A percentile compares a stretch with the other conserved stretches of the same genome.
phyloP scores from a whole-genome alignment of 148 eudicot species.

The Linanthus parryae region DNA sequence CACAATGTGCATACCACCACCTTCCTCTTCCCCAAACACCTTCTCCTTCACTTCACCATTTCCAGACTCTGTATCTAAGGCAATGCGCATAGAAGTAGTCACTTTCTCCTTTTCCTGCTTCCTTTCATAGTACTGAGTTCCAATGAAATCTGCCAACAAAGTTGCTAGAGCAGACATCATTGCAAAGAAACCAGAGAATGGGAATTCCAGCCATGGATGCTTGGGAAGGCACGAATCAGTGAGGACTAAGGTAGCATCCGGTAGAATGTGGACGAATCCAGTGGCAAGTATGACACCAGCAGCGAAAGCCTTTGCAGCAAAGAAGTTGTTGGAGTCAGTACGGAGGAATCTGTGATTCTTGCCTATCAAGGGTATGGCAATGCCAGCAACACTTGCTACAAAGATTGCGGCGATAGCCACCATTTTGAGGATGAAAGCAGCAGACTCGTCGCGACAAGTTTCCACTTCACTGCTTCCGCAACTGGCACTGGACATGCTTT shows the following conservation, averaged over 20 bases:
- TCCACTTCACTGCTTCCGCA: constrained; percentile 20
- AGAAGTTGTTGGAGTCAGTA: constrained; percentile 49
- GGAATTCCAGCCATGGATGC: constrained; percentile 77
- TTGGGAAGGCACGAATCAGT: constrained; percentile 61
- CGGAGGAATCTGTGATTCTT: constrained; percentile 44
- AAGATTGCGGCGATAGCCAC: constrained; percentile 53
- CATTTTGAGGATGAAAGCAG: constrained; percentile 44
- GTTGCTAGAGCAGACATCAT: constrained; percentile 85
- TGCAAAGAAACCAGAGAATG: constrained; percentile 76
- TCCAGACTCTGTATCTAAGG: constrained; percentile 38
- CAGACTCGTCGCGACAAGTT: constrained; percentile 38
- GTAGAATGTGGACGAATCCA: constrained; percentile 92
- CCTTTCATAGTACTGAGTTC: constrained; percentile 80
- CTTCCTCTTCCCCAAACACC: constrained; percentile 66
- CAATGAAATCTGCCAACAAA: constrained; percentile 67
- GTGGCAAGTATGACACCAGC: constrained; percentile 74
- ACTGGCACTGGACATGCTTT: constrained; percentile 28
- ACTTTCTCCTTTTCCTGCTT: constrained; percentile 45
- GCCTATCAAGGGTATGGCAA: constrained; percentile 53
- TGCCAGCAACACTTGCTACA: constrained; percentile 37
- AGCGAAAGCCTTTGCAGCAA: constrained; percentile 63
- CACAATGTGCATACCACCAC: constrained; percentile 73
- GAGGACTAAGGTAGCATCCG: constrained; percentile 62
- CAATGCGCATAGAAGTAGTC: constrained; percentile 18
- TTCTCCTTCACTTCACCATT: constrained; percentile 28